Conservation (phyloP, 2,329 filamentous ascomycete species). For the Colletotrichum sansevieriae region DNA sequence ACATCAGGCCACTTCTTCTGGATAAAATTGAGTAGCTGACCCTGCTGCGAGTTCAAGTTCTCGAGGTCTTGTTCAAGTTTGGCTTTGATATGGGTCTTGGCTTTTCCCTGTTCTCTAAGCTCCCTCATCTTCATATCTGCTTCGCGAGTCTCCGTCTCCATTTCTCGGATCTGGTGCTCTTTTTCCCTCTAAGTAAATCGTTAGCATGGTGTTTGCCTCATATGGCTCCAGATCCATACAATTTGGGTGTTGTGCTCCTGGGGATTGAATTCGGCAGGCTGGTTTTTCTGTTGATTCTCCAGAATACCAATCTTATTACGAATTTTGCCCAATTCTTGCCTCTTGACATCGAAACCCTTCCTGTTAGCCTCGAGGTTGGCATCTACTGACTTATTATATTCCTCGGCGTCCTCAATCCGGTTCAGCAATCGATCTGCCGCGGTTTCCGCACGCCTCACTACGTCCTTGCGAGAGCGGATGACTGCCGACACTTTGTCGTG, state of each 20-base stretch:
- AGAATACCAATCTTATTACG: constrained; percentile 71
- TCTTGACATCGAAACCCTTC: constrained; percentile 63
- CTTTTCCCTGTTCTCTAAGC: constrained; percentile 57
- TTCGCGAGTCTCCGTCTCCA: constrained; percentile 58
- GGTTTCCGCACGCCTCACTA: constrained; percentile 67
- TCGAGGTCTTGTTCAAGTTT: constrained; percentile 63
- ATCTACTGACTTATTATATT: constrained; percentile 49
- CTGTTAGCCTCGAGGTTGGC: constrained; percentile 64
- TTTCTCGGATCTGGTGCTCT: constrained; percentile 68
- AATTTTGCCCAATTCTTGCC: constrained; percentile 62
- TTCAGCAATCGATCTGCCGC: constrained; percentile 60
- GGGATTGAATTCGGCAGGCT: constrained; percentile 76
- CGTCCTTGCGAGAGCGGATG: constrained; percentile 66
- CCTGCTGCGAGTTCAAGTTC: constrained; percentile 78
- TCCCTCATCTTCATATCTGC: constrained; percentile 56
- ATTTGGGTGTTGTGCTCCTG: constrained; percentile 79
- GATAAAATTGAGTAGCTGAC: constrained; percentile 79
- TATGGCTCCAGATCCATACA: constrained; percentile 60
- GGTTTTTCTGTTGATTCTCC: constrained; percentile 72
- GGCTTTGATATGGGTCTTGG: constrained; percentile 53
- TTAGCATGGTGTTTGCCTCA: constrained; percentile 42
- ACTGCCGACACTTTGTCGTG: constrained; percentile 66
- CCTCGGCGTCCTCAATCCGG: constrained; percentile 53
- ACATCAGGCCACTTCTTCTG: constrained; percentile 72
- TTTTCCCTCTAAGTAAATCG: constrained; percentile 66